A percentile compares a stretch with the other conserved stretches of the same genome.
Evolutionary conservation across 352 stramenopile genomes (phyloP).

Genomic region (Lagenidium giganteum): DNA sequence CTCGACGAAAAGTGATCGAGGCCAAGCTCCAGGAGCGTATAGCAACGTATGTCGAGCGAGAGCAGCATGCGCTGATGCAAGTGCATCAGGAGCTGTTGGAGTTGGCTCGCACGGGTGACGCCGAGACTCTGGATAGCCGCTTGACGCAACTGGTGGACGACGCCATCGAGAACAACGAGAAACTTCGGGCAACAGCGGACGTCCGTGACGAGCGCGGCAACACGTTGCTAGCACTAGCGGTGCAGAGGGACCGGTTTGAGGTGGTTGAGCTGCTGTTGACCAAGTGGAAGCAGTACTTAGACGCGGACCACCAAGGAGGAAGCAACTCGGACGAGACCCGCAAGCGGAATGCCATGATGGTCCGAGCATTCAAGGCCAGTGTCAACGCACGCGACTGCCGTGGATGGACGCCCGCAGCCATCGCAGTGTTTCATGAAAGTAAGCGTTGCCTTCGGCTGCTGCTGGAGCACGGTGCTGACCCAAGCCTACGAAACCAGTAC

Average conservation of each 20-base stretch:
- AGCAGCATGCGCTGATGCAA: conserved; percentile 66
- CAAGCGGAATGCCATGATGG: conserved; percentile 19
- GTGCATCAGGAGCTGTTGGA: conserved; percentile 70
- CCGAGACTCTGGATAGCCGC: conserved; percentile 32
- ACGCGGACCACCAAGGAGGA: conserved; percentile 16
- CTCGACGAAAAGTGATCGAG: conserved; percentile 51
- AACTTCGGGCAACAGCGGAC: conserved; percentile 47
- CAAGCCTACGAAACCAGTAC: conserved; percentile 79
- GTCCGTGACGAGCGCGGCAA: conserved; percentile 66
- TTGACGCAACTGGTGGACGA: conserved; percentile 66
- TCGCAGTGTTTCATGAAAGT: conserved; percentile 79
- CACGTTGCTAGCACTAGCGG: conserved; percentile 60
- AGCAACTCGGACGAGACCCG: conserved; percentile 16
- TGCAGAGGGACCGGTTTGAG: conserved; percentile 51
- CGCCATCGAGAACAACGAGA: conserved; percentile 41
- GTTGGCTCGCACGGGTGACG: conserved; percentile 29
- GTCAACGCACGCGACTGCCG: conserved; percentile 64
- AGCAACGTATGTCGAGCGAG: conserved; percentile 70
- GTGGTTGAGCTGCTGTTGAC: conserved; percentile 46
- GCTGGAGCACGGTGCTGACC: conserved; percentile 71
- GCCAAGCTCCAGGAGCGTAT: conserved; percentile 75
- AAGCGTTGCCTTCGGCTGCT: conserved; percentile 56
- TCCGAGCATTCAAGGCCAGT: conserved; percentile 43
- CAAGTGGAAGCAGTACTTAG: conserved; percentile 30
- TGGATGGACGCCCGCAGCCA: conserved; percentile 73